phyloP scores from a whole-genome alignment of 2,329 filamentous ascomycete species.

The Xylaria digitata region DNA sequence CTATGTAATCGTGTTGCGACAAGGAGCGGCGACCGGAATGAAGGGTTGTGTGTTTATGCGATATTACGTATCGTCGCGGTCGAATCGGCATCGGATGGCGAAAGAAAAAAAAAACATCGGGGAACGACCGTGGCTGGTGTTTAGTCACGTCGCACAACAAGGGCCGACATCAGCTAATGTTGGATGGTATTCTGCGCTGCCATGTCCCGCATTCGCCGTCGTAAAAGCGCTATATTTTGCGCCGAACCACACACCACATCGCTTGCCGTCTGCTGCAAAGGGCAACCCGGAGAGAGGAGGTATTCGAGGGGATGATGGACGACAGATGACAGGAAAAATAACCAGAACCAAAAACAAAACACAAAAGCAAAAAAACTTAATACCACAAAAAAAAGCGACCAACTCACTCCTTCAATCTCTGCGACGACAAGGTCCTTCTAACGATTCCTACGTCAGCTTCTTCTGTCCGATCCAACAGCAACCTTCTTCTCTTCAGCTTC shows the following conservation, averaged over 20 bases:
- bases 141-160: constrained; percentile 25
- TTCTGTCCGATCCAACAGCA: constrained; percentile 39
- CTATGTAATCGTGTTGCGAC: constrained; percentile 11
- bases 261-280: constrained; percentile 33
- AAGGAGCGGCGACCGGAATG: neutral
- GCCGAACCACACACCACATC: constrained; percentile 32
- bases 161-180: constrained; percentile 19
- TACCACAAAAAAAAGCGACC: constrained; percentile 8
- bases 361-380: constrained; percentile 1
- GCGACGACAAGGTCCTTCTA: constrained; percentile 35
- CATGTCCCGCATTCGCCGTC: constrained; percentile 20
- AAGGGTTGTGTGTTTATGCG: constrained; percentile 3
- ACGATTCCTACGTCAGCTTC: constrained; percentile 37
- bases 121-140: constrained; percentile 16
- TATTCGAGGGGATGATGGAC: constrained; percentile 21
- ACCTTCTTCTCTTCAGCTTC: constrained; percentile 43
- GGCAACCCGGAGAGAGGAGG: neutral
- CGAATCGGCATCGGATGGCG: constrained; percentile 21
- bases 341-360: no score
- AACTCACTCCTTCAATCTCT: constrained; percentile 38
- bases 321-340: neutral
- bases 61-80: constrained; percentile 20
- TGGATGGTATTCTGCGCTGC: constrained; percentile 21
- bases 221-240: constrained; percentile 29
- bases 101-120: constrained; percentile 8